Evolutionary conservation across 2,329 filamentous ascomycete genomes (phyloP).

Genomic region (Aspergillus luchuensis): DNA sequence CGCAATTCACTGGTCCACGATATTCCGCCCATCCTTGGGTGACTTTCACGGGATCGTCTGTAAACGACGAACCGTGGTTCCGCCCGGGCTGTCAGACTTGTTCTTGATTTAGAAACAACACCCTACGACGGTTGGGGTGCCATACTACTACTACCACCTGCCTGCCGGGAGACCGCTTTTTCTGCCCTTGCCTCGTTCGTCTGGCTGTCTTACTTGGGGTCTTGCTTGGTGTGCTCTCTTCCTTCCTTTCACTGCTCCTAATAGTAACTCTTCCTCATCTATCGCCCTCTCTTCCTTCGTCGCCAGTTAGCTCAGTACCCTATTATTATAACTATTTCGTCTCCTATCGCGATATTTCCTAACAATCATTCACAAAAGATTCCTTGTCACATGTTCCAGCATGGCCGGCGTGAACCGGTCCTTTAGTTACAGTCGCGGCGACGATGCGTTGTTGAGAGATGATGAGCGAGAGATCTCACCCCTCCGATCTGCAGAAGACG

Average conservation of each 20-base stretch:
- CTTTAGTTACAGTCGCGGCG: slow-evolving; percentile 27
- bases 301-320: not conserved
- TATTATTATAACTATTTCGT: not conserved
- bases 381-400: slow-evolving; percentile 2
- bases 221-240: not conserved
- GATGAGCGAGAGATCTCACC: slow-evolving; percentile 1
- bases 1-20: not conserved
- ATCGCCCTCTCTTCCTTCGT: not conserved
- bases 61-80: slow-evolving; percentile 1
- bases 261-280: not conserved
- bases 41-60: not conserved
- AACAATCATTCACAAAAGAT: not conserved
- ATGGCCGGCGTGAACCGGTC: slow-evolving; percentile 26
- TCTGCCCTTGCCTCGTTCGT: slow-evolving; percentile 1
- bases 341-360: not conserved
- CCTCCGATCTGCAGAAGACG: not conserved
- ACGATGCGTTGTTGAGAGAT: slow-evolving; percentile 15
- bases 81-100: not conserved
- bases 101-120: slow-evolving; percentile 3
- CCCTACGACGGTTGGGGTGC: not conserved
- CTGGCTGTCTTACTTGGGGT: slow-evolving; percentile 4
- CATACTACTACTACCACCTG: not conserved
- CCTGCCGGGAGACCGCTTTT: not conserved
- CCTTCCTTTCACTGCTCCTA: not conserved
- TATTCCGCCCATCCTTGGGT: not conserved